Base-by-base conservation (phyloP, 192 early-diverging fungal genomes). In the Gigaspora rosea region DNA sequence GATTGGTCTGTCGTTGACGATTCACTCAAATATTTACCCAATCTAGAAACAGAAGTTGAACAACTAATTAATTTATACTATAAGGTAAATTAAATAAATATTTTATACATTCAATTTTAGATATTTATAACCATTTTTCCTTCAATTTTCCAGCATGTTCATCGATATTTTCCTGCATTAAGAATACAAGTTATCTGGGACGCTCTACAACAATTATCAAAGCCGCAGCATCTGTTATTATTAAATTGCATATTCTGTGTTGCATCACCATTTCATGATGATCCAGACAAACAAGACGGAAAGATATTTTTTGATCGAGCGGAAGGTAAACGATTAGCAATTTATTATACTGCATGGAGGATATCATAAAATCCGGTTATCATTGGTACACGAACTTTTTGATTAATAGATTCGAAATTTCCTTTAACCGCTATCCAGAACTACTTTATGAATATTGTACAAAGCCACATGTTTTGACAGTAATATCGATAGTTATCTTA, bases 391-490 rank as follows among this genome's bases (percentile, higher is more conserved):
- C 3, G 41, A 41, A 0, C 27, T 41, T 41, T 41, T 41, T 41
- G 2, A 41, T 41, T 41, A 41, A 41, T 41, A 2, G 36, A 41
- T 41, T 41, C 41, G 41, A 27, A 15, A 33, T n/a, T 71, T 71
- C 51, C 8, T n/a, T 5, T 27, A 27, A 27, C 27, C 27, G 27
- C 27, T 27, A 27, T 27, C 20, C 32, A 73, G 57, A 15, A 4
- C 46, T 73, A 27, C 57, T 73, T 2, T 73, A 52, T 46, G 57
- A 73, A 73, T 73, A 73, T 41, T 73, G 71, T 73, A 58, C 57
- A 22, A 52, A 59, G 50, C 71, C 71, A 4, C 71, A 73, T 61
- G 56, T 41, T 32, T 32, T 73, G 2, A 73, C 71, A 18, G 71
- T 73, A 27, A 73, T 73, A 15, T 52, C 71, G 5, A 73, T 48